Conservation (phyloP, 1,284 basidiomycete genomes). For the Polyporus tsugae region DNA sequence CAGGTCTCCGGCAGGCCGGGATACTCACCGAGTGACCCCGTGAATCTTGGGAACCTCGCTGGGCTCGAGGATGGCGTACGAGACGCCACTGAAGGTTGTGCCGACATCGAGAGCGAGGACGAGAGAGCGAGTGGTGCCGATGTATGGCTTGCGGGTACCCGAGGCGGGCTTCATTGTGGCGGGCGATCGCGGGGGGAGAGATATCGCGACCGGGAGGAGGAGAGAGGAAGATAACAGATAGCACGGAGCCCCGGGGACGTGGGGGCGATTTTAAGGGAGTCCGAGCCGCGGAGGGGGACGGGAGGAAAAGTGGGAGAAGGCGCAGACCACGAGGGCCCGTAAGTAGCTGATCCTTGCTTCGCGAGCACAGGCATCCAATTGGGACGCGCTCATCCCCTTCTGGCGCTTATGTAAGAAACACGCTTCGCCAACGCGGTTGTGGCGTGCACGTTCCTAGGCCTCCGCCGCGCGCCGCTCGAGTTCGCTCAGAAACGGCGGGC, state of each 20-base stretch:
- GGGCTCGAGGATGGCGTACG: conserved; percentile 79
- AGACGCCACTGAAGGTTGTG: conserved; percentile 79
- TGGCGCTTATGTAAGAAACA: conserved; percentile 34
- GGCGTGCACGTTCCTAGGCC: conserved; percentile 29
- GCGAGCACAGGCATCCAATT: conserved; percentile 15
- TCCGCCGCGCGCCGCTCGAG: background rate
- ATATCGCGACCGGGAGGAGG: conserved; percentile 23
- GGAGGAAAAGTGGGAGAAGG: conserved; percentile 21
- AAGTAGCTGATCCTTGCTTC: conserved; percentile 15
- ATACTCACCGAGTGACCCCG: conserved; percentile 73
- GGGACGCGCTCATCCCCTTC: conserved; percentile 18
- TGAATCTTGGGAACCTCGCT: conserved; percentile 77
- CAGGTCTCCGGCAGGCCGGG: conserved; percentile 2
- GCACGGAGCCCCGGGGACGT: conserved; percentile 18
- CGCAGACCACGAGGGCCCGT: conserved; percentile 35
- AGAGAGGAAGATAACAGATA: conserved; percentile 29
- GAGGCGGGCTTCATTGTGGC: conserved; percentile 45
- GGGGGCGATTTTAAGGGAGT: conserved; percentile 30
- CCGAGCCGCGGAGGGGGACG: conserved; percentile 20
- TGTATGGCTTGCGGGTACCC: conserved; percentile 77
- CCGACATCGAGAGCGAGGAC: conserved; percentile 80
- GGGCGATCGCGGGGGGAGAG: conserved; percentile 22
- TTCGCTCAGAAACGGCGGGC: conserved; percentile 4
- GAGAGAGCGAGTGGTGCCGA: conserved; percentile 65
- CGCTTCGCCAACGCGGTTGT: conserved; percentile 39